A percentile compares a stretch with the other conserved stretches of the same genome.
These are phyloP conservation scores for Nyctanthes arbortristis DNA, from an alignment of 257 asterid genomes.

Conservation along the genomic window DNA sequence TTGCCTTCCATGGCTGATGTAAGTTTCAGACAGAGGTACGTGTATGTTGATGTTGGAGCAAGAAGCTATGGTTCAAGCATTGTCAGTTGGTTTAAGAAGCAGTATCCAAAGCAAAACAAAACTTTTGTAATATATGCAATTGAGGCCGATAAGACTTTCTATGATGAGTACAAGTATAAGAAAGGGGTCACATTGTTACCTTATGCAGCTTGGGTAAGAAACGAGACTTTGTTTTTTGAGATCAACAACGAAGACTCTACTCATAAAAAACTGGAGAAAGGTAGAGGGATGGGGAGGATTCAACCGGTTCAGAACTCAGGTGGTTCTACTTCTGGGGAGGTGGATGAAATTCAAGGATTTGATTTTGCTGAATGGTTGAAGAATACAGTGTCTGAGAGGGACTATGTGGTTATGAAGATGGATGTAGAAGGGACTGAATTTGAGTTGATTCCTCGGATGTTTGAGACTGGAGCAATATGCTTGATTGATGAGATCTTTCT, in stretches of 20 bases:
- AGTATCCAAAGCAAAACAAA: conserved; percentile 50
- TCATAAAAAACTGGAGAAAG: conserved; percentile 35
- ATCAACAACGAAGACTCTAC: conserved; percentile 34
- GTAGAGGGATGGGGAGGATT: conserved; percentile 32
- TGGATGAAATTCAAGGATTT: conserved; percentile 38
- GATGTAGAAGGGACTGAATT: conserved; percentile 60
- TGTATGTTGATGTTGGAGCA: conserved; percentile 57
- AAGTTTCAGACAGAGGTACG: conserved; percentile 28
- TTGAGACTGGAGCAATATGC: conserved; percentile 47
- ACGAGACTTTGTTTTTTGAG: conserved; percentile 49
- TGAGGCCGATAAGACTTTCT: conserved; percentile 49
- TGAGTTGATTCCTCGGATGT: conserved; percentile 27
- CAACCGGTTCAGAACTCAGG: conserved; percentile 17
- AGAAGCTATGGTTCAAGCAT: conserved; percentile 55
- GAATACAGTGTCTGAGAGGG: conserved; percentile 28
- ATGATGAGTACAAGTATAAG: conserved; percentile 30
- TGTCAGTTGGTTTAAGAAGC: conserved; percentile 51
- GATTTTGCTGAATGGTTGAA: conserved; percentile 53
- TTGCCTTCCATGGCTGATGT: conserved; percentile 40
- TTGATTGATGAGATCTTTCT: conserved; percentile 57
- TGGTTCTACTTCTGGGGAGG: conserved; percentile 3
- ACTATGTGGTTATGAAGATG: conserved; percentile 60
- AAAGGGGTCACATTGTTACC: conserved; percentile 46
- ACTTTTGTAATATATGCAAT: conserved; percentile 48
- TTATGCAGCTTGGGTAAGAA: conserved; percentile 53